Evolutionary conservation across 2,329 filamentous ascomycete species (phyloP).

Genomic region (Cladosporium sp.): DNA sequence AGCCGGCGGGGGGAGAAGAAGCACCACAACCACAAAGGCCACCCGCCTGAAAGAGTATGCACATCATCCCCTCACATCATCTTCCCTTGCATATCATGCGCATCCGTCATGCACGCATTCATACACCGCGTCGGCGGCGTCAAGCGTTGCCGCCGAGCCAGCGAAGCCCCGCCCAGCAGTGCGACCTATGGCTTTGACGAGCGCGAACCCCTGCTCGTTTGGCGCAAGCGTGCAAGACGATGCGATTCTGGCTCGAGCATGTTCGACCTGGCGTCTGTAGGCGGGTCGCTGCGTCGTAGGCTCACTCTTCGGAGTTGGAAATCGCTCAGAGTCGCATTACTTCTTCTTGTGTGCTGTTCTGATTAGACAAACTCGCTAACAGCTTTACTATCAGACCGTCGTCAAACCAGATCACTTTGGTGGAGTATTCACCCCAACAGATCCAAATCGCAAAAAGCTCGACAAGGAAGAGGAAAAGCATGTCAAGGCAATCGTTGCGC

Average conservation of each 20-base stretch:
- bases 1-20: conserved; percentile 65
- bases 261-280: neutral
- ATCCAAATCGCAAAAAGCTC: conserved; percentile 51
- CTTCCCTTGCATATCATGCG: neutral
- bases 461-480: conserved; percentile 54
- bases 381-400: neutral
- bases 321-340: conserved; percentile 5
- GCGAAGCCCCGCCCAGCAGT: neutral
- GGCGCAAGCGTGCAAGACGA: conserved; percentile 2
- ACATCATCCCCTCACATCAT: no score
- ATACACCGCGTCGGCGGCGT: neutral
- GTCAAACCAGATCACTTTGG: conserved; percentile 54
- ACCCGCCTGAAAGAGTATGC: conserved; percentile 18
- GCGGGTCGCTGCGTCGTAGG: neutral
- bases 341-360: neutral
- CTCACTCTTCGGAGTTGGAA: neutral
- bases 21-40: conserved; percentile 16
- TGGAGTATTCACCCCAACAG: conserved; percentile 58
- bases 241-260: conserved; percentile 5
- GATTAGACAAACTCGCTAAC: neutral
- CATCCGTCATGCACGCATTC: conserved; percentile 1
- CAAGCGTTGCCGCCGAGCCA: neutral
- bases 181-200: neutral
- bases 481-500: conserved; percentile 52
- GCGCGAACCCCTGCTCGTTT: conserved; percentile 2